These are phyloP conservation scores for Cutaneotrichosporon spelunceum DNA, from an alignment of 1,284 basidiomycete genomes.

Conservation along the genomic window DNA sequence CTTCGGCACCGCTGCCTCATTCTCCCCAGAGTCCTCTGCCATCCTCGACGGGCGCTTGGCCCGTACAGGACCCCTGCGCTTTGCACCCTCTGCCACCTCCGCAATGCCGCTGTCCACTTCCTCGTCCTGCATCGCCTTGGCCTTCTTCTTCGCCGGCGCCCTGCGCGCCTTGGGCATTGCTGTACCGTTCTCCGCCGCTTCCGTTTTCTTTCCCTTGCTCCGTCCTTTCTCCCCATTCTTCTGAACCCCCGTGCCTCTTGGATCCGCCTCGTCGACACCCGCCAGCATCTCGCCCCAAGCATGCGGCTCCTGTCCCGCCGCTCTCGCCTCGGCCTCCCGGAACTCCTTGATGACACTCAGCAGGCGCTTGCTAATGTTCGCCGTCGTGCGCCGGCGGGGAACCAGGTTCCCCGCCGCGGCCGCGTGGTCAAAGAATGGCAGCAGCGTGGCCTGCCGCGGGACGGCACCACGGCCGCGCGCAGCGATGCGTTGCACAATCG, in stretches of 20 bases:
- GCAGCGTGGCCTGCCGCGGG: slow-evolving; percentile 60
- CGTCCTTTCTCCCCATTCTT: not conserved
- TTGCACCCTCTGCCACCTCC: not conserved
- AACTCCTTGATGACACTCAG: slow-evolving; percentile 86
- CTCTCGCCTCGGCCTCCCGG: slow-evolving; percentile 56
- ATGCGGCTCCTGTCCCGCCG: slow-evolving; percentile 28
- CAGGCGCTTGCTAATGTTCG: slow-evolving; percentile 77
- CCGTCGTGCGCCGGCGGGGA: slow-evolving; percentile 69
- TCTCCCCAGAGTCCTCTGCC: not conserved
- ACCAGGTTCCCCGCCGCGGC: slow-evolving; percentile 60
- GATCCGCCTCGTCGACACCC: slow-evolving; percentile 32
- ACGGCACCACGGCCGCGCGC: slow-evolving; percentile 65
- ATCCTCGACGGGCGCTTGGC: not conserved
- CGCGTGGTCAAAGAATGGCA: slow-evolving; percentile 57
- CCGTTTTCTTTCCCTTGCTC: not conserved
- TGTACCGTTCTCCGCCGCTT: not conserved
- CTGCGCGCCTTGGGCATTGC: not conserved
- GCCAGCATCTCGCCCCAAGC: slow-evolving; percentile 48
- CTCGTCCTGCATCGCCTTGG: not conserved
- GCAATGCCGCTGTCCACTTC: too few species aligned
- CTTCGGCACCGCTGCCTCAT: not conserved
- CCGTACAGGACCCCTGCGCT: not conserved
- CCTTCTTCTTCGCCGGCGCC: not conserved
- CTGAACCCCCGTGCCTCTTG: not conserved
- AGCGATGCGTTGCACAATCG: slow-evolving; percentile 87